phyloP scores from a whole-genome alignment of 2,329 filamentous ascomycete species.

The Hypoxylon sp. region DNA sequence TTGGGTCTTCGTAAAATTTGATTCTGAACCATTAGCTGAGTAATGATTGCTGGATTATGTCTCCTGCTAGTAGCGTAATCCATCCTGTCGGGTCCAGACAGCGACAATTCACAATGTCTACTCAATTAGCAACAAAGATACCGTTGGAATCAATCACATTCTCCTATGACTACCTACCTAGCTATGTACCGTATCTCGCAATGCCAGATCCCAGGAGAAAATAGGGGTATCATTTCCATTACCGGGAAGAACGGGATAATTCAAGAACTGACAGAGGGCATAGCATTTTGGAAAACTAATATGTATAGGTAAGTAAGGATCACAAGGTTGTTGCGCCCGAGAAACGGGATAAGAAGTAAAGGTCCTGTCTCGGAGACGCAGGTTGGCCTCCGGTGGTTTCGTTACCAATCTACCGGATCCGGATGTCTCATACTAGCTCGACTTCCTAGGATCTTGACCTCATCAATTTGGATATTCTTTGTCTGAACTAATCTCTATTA shows the following conservation, averaged over 20 bases:
- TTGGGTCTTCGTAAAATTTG: not conserved
- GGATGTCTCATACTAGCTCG: slow-evolving; percentile 9
- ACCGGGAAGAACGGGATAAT: not conserved
- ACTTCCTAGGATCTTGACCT: not conserved
- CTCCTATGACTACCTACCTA: not conserved
- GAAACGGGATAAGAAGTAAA: not conserved
- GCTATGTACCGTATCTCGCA: not conserved
- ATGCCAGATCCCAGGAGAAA: not conserved
- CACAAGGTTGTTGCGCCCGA: not conserved
- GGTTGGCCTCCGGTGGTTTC: slow-evolving; percentile 3
- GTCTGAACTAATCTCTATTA: not conserved
- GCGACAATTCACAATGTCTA: too few relatives aligned
- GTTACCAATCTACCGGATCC: slow-evolving; percentile 12
- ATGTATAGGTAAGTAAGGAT: not conserved
- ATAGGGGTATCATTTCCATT: not conserved
- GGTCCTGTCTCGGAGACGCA: slow-evolving; percentile 1
- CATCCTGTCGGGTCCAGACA: not conserved
- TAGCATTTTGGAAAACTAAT: not conserved
- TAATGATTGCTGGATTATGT: not conserved
- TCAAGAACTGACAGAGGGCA: not conserved
- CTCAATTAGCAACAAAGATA: not conserved
- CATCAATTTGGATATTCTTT: slow-evolving; percentile 5
- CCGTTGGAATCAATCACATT: not conserved
- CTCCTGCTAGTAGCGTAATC: not conserved
- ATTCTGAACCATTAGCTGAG: not conserved